A percentile compares a stretch with the other conserved stretches of the same genome.
Evolutionary conservation across 2,329 filamentous ascomycete species (phyloP).

Genomic region (Calonectria hongkongensis): DNA sequence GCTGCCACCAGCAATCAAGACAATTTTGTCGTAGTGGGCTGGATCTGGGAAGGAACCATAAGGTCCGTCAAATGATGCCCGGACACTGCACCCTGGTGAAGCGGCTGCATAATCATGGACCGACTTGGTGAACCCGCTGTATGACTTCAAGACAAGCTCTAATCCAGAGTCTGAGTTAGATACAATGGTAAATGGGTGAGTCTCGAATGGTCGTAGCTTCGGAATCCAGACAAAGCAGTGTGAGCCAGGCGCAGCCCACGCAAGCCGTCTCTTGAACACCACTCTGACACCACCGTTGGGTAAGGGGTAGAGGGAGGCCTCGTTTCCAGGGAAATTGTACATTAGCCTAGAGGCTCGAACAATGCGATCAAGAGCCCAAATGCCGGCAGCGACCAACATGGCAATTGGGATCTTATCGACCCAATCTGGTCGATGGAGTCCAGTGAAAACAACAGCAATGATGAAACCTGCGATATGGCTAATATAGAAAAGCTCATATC

Average conservation of each 20-base stretch:
- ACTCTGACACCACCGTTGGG: conserved; percentile 67
- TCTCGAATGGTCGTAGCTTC: conserved; percentile 68
- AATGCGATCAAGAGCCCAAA: conserved; percentile 67
- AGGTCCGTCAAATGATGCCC: conserved; percentile 71
- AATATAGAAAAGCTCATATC: conserved; percentile 69
- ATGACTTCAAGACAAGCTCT: conserved; percentile 71
- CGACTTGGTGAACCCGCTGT: conserved; percentile 71
- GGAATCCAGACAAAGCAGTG: conserved; percentile 76
- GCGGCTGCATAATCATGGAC: conserved; percentile 66
- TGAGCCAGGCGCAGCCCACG: conserved; percentile 52
- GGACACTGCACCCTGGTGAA: conserved; percentile 65
- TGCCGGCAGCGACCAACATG: conserved; percentile 60
- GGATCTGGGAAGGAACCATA: conserved; percentile 72
- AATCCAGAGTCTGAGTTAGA: conserved; percentile 61
- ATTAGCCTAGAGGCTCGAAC: conserved; percentile 55
- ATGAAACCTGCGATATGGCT: conserved; percentile 66
- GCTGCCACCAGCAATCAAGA: conserved; percentile 51
- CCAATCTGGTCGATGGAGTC: conserved; percentile 66
- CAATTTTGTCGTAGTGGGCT: conserved; percentile 44
- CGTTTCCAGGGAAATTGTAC: conserved; percentile 33
- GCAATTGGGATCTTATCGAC: conserved; percentile 60
- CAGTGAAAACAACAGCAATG: conserved; percentile 62
- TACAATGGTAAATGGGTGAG: conserved; percentile 74
- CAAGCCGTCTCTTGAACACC: conserved; percentile 65
- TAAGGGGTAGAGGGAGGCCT: conserved; percentile 64